A percentile compares a stretch with the other conserved stretches of the same genome.
phyloP scores from a whole-genome alignment of 805 yeast genomes.

The Pichia eremophila region DNA sequence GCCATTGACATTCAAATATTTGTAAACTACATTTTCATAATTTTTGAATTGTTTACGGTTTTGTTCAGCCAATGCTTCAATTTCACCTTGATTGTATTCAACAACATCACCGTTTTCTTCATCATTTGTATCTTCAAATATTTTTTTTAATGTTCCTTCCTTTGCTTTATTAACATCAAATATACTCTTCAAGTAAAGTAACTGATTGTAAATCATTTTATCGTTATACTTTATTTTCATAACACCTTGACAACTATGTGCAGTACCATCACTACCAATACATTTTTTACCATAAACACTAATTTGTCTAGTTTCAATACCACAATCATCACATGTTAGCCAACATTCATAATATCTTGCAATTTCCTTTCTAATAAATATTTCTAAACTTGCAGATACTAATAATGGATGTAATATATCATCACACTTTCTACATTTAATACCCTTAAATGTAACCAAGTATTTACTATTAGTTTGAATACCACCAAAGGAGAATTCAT shows the following conservation, averaged over 20 bases:
- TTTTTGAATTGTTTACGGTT: conserved; percentile 52
- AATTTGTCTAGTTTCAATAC: conserved; percentile 69
- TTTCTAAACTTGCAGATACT: conserved; percentile 66
- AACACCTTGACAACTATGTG: conserved; percentile 66
- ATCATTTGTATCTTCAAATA: conserved; percentile 24
- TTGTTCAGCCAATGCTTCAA: conserved; percentile 71
- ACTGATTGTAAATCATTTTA: conserved; percentile 75
- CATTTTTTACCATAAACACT: conserved; percentile 87
- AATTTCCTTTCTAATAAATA: conserved; percentile 58
- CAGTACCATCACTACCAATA: conserved; percentile 52
- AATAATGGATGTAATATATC: conserved; percentile 40
- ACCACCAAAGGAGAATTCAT: conserved; percentile 63
- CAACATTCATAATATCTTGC: conserved; percentile 79
- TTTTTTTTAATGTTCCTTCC: conserved; percentile 43
- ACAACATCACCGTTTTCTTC: neutral
- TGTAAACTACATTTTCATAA: conserved; percentile 51
- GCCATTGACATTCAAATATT: conserved; percentile 74
- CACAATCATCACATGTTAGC: conserved; percentile 85
- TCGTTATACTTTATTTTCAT: conserved; percentile 72
- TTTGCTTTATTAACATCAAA: conserved; percentile 80
- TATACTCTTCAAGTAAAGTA: conserved; percentile 65
- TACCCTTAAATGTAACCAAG: conserved; percentile 55
- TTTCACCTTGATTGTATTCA: conserved; percentile 37
- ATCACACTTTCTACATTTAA: conserved; percentile 59
- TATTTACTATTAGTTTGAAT: conserved; percentile 55